Conservation (phyloP, 139 green algal species). For the Desmodesmus armatus region DNA sequence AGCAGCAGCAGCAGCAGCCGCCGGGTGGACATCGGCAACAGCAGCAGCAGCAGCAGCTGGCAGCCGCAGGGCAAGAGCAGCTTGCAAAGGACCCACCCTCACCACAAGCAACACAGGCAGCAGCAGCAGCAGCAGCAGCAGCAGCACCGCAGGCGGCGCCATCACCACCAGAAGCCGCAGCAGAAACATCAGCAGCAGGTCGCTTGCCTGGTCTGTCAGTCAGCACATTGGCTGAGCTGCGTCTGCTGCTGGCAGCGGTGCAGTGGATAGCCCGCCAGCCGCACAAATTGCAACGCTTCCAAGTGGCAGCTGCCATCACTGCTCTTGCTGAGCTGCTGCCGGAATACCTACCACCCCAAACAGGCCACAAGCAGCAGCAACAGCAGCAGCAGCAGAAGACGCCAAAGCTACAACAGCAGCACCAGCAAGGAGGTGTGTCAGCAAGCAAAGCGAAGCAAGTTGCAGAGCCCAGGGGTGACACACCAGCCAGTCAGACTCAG, state of each 20-base stretch:
- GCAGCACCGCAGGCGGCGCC: background rate
- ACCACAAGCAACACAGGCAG: background rate
- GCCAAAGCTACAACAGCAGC: background rate
- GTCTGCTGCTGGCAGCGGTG: background rate
- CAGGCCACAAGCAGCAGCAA: conserved; percentile 10
- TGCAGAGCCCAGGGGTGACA: background rate
- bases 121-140: background rate
- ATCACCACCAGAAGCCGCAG: too few relatives aligned
- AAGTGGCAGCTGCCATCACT: conserved; percentile 3
- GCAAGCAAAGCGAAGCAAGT: background rate
- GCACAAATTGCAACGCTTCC: background rate
- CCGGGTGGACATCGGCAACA: background rate
- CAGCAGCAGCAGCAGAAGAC: background rate
- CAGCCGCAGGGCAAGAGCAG: background rate
- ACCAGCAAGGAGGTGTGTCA: background rate
- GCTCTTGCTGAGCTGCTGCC: conserved; percentile 17
- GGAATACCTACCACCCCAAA: background rate
- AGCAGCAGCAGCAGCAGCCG: background rate
- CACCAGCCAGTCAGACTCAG: background rate
- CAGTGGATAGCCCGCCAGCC: background rate
- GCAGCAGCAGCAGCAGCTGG: background rate
- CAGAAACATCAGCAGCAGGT: too few relatives aligned
- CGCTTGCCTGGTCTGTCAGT: background rate
- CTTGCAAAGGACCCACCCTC: background rate
- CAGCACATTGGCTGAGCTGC: background rate